Percentiles rank a stretch among this genome's conserved stretches.
Evolutionary conservation across 306 rosid species (phyloP).

Genomic region (Cyclanthera cordifolia): DNA sequence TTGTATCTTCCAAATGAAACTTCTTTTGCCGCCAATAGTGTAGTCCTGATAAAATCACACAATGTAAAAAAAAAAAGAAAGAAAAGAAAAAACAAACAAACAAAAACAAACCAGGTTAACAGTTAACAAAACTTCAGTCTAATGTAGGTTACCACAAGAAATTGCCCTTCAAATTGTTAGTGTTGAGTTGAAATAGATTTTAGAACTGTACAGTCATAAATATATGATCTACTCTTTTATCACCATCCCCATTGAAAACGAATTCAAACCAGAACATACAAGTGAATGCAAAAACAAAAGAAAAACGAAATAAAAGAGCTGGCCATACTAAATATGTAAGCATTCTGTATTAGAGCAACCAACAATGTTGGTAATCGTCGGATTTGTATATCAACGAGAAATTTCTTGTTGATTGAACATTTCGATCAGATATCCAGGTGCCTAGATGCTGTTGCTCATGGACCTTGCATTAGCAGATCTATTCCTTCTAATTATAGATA

Average conservation of each 20-base stretch:
- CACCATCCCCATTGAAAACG: background rate
- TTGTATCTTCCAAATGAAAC: background rate
- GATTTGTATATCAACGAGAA: background rate
- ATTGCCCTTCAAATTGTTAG: background rate
- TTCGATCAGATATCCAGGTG: background rate
- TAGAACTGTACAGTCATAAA: background rate
- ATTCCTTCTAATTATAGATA: slow-evolving; percentile 45
- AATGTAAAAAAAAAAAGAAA: background rate
- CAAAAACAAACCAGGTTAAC: background rate
- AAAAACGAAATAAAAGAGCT: background rate
- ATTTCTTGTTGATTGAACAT: slow-evolving; percentile 3
- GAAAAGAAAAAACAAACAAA: no score
- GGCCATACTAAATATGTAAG: background rate
- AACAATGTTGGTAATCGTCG: background rate
- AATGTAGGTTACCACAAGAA: background rate
- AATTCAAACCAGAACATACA: background rate
- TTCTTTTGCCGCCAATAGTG: background rate
- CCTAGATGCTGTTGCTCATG: slow-evolving; percentile 8
- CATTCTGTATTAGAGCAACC: background rate
- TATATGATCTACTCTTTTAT: background rate
- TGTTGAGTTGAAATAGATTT: background rate
- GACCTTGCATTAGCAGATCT: slow-evolving; percentile 21
- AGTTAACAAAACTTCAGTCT: background rate
- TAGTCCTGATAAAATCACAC: background rate
- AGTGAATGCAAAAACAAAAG: background rate